phyloP scores from a whole-genome alignment of 345 rosid genomes.

The rapeseed (Brassica napus) region Da-Ae NC_063434.1:12419501-12420000 shows the following conservation, averaged over 20 bases:
- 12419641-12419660: constrained; percentile 3
- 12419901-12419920: too few species aligned
- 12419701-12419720: constrained; percentile 24
- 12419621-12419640: not conserved
- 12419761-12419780: constrained; percentile 68
- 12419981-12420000: not conserved
- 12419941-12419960: not conserved
- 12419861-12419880: constrained; percentile 58
- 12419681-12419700: not conserved
- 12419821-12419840: constrained; percentile 72
- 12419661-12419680: constrained; percentile 3
- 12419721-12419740: constrained; percentile 72
- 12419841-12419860: constrained; percentile 73
- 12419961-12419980: not conserved
- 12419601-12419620: not conserved
- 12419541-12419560: constrained; percentile 69
- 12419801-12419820: constrained; percentile 88
- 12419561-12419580: constrained; percentile 61
- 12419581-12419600: constrained; percentile 24
- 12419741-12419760: constrained; percentile 44
- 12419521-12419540: constrained; percentile 88
- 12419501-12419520: constrained; percentile 46
- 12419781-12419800: constrained; percentile 76
- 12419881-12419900: constrained; percentile 5
- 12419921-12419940: not conserved